A percentile compares a stretch with the other conserved stretches of the same genome.
Conservation (phyloP, 2,329 filamentous ascomycete genomes). For the Fusarium sp. region DNA sequence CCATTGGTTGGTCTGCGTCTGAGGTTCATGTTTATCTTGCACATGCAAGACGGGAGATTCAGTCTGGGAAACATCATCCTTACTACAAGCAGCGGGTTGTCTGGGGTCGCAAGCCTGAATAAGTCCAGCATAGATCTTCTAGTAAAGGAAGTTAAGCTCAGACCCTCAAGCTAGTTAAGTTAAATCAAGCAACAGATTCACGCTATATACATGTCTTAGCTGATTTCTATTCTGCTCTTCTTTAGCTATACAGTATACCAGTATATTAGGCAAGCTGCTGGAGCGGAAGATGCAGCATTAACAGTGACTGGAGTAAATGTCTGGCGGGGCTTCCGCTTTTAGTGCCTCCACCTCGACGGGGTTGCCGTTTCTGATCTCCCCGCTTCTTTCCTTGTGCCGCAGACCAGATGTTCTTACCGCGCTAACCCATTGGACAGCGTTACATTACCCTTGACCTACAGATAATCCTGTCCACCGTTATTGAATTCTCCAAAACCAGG, state of each 20-base stretch:
- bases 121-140: background rate
- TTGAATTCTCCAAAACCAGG: no score
- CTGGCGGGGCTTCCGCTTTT: background rate
- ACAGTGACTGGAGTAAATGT: background rate
- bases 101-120: slow-evolving; percentile 5
- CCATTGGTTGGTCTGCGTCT: slow-evolving; percentile 6
- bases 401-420: background rate
- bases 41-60: slow-evolving; percentile 4
- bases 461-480: no score
- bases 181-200: background rate
- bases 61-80: slow-evolving; percentile 3
- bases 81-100: slow-evolving; percentile 13
- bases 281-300: background rate
- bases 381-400: background rate
- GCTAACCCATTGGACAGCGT: no score
- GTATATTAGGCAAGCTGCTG: background rate
- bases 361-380: background rate
- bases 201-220: background rate
- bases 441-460: no score
- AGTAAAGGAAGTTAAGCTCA: background rate
- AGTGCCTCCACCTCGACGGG: background rate
- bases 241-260: background rate
- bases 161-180: background rate
- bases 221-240: background rate
- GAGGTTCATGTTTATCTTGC: slow-evolving; percentile 14